phyloP scores from a whole-genome alignment of 345 rosid species.

The Syzygium grande region DNA sequence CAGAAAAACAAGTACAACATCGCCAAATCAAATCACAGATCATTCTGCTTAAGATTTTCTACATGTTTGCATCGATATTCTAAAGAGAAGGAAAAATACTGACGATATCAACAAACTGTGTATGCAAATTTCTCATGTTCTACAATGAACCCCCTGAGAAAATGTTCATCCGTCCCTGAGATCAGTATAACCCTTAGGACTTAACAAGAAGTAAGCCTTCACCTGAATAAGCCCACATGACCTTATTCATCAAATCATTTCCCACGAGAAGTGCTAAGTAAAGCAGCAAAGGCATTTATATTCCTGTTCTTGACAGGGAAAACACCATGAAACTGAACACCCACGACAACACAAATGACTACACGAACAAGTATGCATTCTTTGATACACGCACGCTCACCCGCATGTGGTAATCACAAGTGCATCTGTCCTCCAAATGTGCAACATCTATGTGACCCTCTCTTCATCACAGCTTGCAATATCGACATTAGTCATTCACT shows the following conservation, averaged over 20 bases:
- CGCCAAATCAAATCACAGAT: not conserved
- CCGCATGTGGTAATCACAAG: fast-evolving
- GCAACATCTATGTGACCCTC: not conserved
- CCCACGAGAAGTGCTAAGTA: not conserved
- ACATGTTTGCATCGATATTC: not conserved
- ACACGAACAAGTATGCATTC: not conserved
- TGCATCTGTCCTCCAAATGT: not conserved
- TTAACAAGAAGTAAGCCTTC: not conserved
- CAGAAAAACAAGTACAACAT: not conserved
- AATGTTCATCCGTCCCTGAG: not conserved
- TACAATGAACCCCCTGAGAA: not conserved
- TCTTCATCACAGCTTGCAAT: not conserved
- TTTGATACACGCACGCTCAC: not conserved
- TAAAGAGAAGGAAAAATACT: not conserved
- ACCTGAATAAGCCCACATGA: not conserved
- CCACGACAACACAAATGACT: not conserved
- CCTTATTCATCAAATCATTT: not conserved
- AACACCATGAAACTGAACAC: not conserved
- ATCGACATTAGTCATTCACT: not conserved
- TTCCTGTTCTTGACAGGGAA: not conserved
- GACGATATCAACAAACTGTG: not conserved
- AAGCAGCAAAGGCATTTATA: not conserved
- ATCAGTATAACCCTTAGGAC: not conserved
- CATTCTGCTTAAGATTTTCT: not conserved
- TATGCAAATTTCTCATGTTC: not conserved